Evolutionary conservation across 2,329 filamentous ascomycete species (phyloP), one percentile per base, ranked within the genome.

Genomic region (Tolypocladium pustulatum): DNA sequence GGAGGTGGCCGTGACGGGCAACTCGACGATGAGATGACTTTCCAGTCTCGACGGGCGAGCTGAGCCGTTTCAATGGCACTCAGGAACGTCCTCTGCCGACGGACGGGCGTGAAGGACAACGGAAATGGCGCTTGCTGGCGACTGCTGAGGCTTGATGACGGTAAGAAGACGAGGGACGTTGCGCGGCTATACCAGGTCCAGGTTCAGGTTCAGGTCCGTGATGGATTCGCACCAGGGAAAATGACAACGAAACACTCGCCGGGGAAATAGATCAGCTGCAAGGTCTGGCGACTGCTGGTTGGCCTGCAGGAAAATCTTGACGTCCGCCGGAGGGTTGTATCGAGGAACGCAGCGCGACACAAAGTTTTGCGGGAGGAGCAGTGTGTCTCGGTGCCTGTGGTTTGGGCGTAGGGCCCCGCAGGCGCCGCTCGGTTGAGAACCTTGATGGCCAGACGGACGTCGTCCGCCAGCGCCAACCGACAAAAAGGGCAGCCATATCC

Each of bases 381-480:
- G n/a, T 25, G 43, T 46, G 25, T 51, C 43, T 46, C 46, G 25
- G 46, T 10, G 46, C 46, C 17, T 30, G 46, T 27, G 27, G 17
- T 20, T 6, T 51, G 46, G 17, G 46, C 17, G 13, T 12, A 20
- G 27, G 3, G 46, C 37, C 38, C 41, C 34, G 43, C 34, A 38
- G 17, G n/a, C 8, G 12, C n/a, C 22, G 9, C 5, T 41, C 30
- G 3, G 49, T 6, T 13, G 58, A 30, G 60, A 56, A 61, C 60
- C 60, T 58, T 61, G 60, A 61, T 61, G 60, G 60, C 22, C 60
- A 57, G 8, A 20, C 46, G 27, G 41, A 3, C 41, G 9, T 25
- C 41, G 0, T 25, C 41, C n/a, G 9, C 41, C n/a, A 25, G 7
- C 46, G 46, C 15, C 15, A n/a, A 32, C 46, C 3, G 43, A 17